phyloP scores from a whole-genome alignment of 1,284 basidiomycete genomes.

The Trametes versicolor region DNA sequence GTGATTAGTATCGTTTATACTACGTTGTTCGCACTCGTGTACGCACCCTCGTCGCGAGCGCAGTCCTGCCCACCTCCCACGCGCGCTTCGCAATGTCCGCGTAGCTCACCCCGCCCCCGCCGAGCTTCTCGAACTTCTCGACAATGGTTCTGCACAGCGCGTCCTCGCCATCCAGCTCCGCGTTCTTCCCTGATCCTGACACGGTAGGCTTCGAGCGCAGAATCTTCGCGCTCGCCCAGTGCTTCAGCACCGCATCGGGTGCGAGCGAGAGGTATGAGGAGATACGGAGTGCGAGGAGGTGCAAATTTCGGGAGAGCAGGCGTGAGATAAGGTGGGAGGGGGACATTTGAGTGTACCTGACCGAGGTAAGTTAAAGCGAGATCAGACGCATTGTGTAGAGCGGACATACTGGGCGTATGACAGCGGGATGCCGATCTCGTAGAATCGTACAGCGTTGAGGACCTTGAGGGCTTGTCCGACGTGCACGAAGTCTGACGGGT shows the following conservation, averaged over 20 bases:
- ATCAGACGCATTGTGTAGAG: neutral
- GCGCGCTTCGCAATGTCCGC: conserved; percentile 95
- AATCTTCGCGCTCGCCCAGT: conserved; percentile 97
- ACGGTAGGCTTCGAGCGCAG: conserved; percentile 69
- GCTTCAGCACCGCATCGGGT: conserved; percentile 89
- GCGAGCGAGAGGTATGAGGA: conserved; percentile 86
- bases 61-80: conserved; percentile 89
- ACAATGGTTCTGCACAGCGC: conserved; percentile 86
- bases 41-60: conserved; percentile 88
- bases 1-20: neutral
- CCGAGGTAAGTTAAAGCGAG: neutral
- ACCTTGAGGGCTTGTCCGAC: conserved; percentile 95
- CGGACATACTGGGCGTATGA: conserved; percentile 87
- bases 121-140: conserved; percentile 83
- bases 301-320: conserved; percentile 88
- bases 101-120: conserved; percentile 84
- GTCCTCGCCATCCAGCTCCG: conserved; percentile 74
- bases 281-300: conserved; percentile 93
- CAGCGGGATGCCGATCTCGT: conserved; percentile 93
- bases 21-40: neutral
- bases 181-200: conserved; percentile 60
- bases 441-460: conserved; percentile 92
- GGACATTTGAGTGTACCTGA: conserved; percentile 81
- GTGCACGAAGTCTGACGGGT: conserved; percentile 89
- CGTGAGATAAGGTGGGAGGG: conserved; percentile 84